These are phyloP conservation scores for Claviceps quebecensis DNA, from an alignment of 2,329 filamentous ascomycete genomes.

Conservation along the genomic window DNA sequence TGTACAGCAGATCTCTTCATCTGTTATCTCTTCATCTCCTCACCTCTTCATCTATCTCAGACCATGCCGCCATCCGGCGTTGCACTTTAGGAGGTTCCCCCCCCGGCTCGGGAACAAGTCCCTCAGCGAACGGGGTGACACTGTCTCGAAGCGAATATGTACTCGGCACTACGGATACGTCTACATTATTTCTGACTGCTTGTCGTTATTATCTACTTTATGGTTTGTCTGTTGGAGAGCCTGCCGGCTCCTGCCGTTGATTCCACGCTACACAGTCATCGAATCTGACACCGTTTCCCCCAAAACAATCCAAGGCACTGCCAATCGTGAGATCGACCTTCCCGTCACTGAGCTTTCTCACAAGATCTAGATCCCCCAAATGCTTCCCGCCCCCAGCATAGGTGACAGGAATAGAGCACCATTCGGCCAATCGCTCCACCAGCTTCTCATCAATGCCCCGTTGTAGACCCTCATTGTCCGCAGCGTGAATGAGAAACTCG, in stretches of 20 bases:
- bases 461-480: conserved; percentile 91
- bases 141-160: neutral
- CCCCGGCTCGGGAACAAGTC: neutral
- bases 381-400: conserved; percentile 89
- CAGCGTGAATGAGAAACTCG: conserved; percentile 93
- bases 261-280: conserved; percentile 90
- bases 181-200: no score
- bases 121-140: conserved; percentile 2
- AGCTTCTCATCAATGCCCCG: conserved; percentile 79
- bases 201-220: neutral
- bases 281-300: conserved; percentile 73
- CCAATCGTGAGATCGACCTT: conserved; percentile 91
- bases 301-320: conserved; percentile 91
- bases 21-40: neutral
- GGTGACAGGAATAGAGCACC: conserved; percentile 87
- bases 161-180: neutral
- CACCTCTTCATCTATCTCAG: neutral
- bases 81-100: no score
- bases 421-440: conserved; percentile 60
- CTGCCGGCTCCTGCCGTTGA: conserved; percentile 21
- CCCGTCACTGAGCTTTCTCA: conserved; percentile 63
- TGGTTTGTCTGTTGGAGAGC: neutral
- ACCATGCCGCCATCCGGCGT: neutral
- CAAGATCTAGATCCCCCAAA: conserved; percentile 67
- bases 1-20: neutral